Evolutionary conservation across 495 filamentous ascomycete genomes (phyloP).

Genomic region (Aspergillus diversus): DNA sequence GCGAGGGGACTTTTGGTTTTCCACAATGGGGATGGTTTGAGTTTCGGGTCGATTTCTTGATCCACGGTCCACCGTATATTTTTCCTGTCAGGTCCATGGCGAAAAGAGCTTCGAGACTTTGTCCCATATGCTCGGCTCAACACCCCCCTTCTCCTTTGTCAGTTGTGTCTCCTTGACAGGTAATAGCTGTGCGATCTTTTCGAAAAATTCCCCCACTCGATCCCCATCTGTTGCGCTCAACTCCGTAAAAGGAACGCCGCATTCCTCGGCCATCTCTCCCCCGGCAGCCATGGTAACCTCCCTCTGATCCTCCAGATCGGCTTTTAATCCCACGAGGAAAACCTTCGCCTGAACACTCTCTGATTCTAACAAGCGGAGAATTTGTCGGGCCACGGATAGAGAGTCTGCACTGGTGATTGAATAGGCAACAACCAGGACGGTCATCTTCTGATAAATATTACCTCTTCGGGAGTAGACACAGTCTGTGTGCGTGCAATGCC

Average conservation of each 20-base stretch:
- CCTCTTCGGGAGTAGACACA: neutral
- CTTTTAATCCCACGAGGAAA: neutral
- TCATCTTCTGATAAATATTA: neutral
- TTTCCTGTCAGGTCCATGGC: no score
- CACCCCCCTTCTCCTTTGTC: neutral
- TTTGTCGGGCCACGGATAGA: neutral
- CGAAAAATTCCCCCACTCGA: neutral
- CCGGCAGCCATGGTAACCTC: neutral
- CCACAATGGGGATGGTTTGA: no score
- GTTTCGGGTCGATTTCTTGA: no score
- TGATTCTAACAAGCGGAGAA: neutral
- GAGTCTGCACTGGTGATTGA: neutral
- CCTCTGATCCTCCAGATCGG: neutral
- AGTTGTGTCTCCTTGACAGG: neutral
- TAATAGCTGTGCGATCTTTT: neutral
- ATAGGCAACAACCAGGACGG: neutral
- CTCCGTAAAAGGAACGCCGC: neutral
- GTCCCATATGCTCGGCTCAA: no score
- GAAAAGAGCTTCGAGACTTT: no score
- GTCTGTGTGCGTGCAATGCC: no score
- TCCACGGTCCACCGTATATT: no score
- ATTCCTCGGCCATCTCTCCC: neutral
- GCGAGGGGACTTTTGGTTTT: no score
- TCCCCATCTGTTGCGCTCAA: neutral
- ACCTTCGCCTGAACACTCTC: neutral